phyloP scores from a whole-genome alignment of 805 yeast species.

The Candida taoyuanica region DNA sequence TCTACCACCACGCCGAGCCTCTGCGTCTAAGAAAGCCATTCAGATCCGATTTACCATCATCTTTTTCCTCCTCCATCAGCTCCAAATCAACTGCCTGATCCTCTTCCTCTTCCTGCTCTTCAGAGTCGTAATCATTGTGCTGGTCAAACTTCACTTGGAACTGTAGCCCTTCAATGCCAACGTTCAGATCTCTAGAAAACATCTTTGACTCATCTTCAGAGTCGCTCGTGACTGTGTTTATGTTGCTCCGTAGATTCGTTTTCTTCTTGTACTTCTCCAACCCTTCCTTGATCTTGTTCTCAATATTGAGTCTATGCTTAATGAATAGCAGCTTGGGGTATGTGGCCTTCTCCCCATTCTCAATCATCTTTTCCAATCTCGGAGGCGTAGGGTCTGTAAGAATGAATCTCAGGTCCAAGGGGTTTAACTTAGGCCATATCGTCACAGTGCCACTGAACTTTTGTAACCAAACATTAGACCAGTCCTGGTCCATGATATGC shows the following conservation, averaged over 20 bases:
- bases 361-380: constrained; percentile 48
- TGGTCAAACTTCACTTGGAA: constrained; percentile 16
- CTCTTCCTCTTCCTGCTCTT: constrained; percentile 11
- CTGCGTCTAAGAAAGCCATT: constrained; percentile 3
- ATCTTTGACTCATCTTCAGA: constrained; percentile 1
- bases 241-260: background rate
- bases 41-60: background rate
- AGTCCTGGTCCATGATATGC: constrained; percentile 65
- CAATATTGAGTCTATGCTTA: constrained; percentile 59
- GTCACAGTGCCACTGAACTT: constrained; percentile 72
- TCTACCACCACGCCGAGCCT: constrained; percentile 6
- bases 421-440: constrained; percentile 62
- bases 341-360: constrained; percentile 59
- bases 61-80: constrained; percentile 4
- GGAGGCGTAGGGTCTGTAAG: constrained; percentile 65
- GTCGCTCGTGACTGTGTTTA: constrained; percentile 12
- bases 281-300: constrained; percentile 56
- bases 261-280: constrained; percentile 26
- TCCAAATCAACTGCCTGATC: constrained; percentile 15
- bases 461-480: constrained; percentile 76
- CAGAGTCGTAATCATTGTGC: constrained; percentile 9
- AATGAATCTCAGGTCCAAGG: constrained; percentile 58
- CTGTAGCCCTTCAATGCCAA: constrained; percentile 10
- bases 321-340: constrained; percentile 65
- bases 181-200: too few species aligned